Conservation (phyloP, 345 rosid species). For the Eutrema heterophyllum region DNA sequence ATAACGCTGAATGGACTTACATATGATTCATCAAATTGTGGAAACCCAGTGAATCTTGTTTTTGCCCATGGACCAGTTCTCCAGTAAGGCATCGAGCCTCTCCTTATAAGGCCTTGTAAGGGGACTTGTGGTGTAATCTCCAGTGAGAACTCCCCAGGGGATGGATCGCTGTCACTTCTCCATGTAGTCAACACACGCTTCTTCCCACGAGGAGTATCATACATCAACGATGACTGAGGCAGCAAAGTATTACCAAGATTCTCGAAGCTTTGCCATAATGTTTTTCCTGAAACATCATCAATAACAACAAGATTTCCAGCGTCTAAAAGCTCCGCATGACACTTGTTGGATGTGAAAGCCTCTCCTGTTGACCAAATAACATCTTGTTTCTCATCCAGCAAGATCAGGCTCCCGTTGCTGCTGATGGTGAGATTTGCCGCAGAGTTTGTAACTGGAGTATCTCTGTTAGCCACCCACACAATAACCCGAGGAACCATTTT, state of each 20-base stretch:
- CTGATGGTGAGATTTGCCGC: constrained; percentile 19
- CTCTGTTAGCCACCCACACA: constrained; percentile 41
- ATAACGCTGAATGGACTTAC: constrained; percentile 25
- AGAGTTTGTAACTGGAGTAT: constrained; percentile 8
- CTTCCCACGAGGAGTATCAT: constrained; percentile 11
- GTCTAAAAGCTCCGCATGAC: constrained; percentile 28
- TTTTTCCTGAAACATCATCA: constrained; percentile 14
- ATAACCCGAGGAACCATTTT: constrained; percentile 14
- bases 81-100: constrained; percentile 17
- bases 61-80: constrained; percentile 34
- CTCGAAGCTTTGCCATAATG: constrained; percentile 28
- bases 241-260: constrained; percentile 28
- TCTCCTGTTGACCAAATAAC: constrained; percentile 24
- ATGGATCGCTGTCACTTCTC: constrained; percentile 23
- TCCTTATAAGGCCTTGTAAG: constrained; percentile 13
- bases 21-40: constrained; percentile 6
- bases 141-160: constrained; percentile 16
- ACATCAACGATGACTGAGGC: constrained; percentile 24
- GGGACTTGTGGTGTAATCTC: constrained; percentile 32
- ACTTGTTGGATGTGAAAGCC: not conserved
- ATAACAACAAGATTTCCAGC: constrained; percentile 18
- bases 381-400: constrained; percentile 13
- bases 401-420: constrained; percentile 19
- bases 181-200: constrained; percentile 27
- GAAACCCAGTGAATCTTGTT: constrained; percentile 25